Base-by-base conservation (phyloP, 225 moss, liverwort and hornwort genomes). In the Ulota crispa region DNA sequence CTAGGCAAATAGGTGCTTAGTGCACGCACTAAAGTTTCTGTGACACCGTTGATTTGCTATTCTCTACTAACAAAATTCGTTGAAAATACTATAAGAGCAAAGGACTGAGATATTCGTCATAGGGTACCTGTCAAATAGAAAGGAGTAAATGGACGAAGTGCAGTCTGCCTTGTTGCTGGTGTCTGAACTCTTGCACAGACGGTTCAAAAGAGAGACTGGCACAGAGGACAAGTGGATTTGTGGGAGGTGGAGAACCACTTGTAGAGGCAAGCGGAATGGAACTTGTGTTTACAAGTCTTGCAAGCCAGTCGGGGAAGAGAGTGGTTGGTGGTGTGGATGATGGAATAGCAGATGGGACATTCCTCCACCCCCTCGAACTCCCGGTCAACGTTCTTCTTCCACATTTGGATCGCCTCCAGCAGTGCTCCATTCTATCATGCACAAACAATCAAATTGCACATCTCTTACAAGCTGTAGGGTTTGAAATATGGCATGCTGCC, bases 191-290 rank as follows among this genome's bases (percentile, higher is more conserved):
- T 70, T 70, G 64, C 81, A 63, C 68, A 56, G 55, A 39, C 36
- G 28, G 79, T 68, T 89, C 80, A 94, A 74, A 99, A 99, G 27
- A 94, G 92, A 56, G 94, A 89, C 86, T 99, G 95, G 81, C 99
- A 99, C n/a, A 99, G 91, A 32, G 99, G 96, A 78, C 99, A 99
- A n/a, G 94, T 94, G 7, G 99, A 99, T 82, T 99, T 96, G 82
- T 99, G 95, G 66, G 96, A 99, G 41, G 93, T 91, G 57, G 93
- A 90, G 83, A 99, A 99, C 99, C 99, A 99, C 83, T 96, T 96
- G 88, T 94, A 99, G 24, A 99, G 93, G 85, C 98, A 99, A 39
- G 90, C 94, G 26, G 94, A 92, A 82, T 99, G 98, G 67, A 94
- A 99, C 84, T 99, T 99, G 65, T 96, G 94, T 79, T 92, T 92